These are phyloP conservation scores for Silene latifolia DNA, from an alignment of 148 eudicot genomes.

Conservation along the genomic window DNA sequence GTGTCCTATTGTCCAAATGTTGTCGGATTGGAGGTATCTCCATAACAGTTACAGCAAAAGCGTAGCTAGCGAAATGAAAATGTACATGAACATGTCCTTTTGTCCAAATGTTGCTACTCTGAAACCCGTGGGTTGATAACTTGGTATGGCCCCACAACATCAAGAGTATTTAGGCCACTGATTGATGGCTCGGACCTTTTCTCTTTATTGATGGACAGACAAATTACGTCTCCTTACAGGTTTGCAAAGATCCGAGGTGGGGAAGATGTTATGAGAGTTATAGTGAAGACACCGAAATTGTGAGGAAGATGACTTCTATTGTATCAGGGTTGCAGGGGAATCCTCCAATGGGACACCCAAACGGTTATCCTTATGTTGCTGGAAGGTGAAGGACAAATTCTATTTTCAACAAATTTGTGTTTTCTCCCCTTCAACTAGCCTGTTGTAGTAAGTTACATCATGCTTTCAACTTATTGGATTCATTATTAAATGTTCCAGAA, in stretches of 20 bases:
- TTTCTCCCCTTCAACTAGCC: background rate
- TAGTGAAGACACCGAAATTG: slow-evolving; percentile 73
- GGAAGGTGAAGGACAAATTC: slow-evolving; percentile 56
- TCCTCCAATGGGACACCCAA: slow-evolving; percentile 66
- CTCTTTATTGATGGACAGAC: background rate
- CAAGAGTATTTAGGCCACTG: too few species aligned
- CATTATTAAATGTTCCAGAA: slow-evolving; percentile 42
- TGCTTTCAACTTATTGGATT: slow-evolving; percentile 15
- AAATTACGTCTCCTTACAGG: slow-evolving; percentile 34
- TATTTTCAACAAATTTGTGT: background rate
- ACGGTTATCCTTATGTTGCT: slow-evolving; percentile 74
- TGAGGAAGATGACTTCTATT: slow-evolving; percentile 76
- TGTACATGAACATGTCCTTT: too few species aligned
- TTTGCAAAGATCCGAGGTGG: slow-evolving; percentile 87
- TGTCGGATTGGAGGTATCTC: too few species aligned
- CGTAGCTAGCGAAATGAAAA: too few species aligned
- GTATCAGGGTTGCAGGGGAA: slow-evolving; percentile 85
- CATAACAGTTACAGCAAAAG: too few species aligned
- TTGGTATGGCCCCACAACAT: too few species aligned
- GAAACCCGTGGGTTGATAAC: too few species aligned
- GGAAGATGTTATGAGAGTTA: slow-evolving; percentile 88
- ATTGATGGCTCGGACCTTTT: background rate
- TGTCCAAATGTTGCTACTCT: too few species aligned
- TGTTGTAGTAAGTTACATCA: background rate
- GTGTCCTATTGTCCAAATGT: background rate